These are phyloP conservation scores for Chytriomyces hyalinus DNA, from an alignment of 192 early-diverging fungal species.

Conservation along the genomic window DNA sequence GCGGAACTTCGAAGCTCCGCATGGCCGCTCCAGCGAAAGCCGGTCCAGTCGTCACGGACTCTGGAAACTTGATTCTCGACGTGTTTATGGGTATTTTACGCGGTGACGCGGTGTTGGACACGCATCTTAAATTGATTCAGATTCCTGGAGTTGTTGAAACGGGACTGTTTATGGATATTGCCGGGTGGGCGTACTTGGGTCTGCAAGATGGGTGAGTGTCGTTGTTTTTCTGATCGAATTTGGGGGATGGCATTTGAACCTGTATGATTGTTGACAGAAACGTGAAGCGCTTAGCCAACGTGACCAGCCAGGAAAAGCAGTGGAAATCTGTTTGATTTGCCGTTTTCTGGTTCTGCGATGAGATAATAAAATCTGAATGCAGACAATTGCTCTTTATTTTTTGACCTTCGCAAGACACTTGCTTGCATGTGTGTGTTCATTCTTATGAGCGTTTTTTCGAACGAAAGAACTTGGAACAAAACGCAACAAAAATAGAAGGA, in stretches of 20 bases:
- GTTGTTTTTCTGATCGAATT: no score
- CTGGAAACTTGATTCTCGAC: constrained; percentile 92
- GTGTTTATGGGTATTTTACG: constrained; percentile 69
- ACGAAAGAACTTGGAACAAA: not conserved
- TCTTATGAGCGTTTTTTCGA: no score
- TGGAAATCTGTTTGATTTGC: not conserved
- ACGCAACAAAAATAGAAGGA: not conserved
- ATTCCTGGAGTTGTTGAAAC: constrained; percentile 92
- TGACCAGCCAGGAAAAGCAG: constrained; percentile 10
- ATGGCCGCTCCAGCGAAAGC: constrained; percentile 84
- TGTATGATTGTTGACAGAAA: not conserved
- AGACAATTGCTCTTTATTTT: no score
- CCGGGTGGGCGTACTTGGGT: constrained; percentile 84
- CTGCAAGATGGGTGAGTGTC: constrained; percentile 65
- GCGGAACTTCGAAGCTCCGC: constrained; percentile 67
- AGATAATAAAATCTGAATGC: no score
- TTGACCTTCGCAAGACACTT: no score
- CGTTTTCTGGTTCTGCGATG: not conserved
- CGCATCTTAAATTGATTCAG: constrained; percentile 65
- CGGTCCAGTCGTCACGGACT: constrained; percentile 92
- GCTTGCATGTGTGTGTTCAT: no score
- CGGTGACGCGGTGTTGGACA: constrained; percentile 67
- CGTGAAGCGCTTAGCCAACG: constrained; percentile 13
- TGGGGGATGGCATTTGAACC: no score
- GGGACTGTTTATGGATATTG: constrained; percentile 89